Evolutionary conservation across 2,329 filamentous ascomycete genomes (phyloP), one percentile per base, ranked within the genome.

Genomic region (Xylaria sp.): DNA sequence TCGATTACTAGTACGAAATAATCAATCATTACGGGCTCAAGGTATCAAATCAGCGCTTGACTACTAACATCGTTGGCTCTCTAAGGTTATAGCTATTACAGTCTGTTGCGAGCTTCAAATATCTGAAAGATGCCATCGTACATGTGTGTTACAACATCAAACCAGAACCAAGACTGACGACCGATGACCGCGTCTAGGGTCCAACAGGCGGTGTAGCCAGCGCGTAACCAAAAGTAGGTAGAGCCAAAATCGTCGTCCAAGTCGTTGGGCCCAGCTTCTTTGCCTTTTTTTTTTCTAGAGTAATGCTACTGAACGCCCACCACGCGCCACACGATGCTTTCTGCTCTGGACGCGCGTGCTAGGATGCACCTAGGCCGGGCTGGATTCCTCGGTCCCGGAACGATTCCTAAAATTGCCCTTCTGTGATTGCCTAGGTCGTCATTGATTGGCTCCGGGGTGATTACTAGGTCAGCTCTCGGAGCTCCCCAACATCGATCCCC

Each of bases 401-500:
- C n/a, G 23, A 12, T 39, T 41, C 30, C 28, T 57, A 23, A 39
- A 45, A 60, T 61, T 64, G 34, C 63, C 63, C 34, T 55, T 70
- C 69, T 48, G 43, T 48, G 63, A 39, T 39, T 45, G 48, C 20
- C 30, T 56, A 48, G 46, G 48, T 23, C 43, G 4, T 39, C 46
- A 13, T 34, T 70, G 68, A 68, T 70, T 70, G 69, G 67, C 57
- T 60, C 32, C n/a, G 23, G 7, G 41, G 55, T 28, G 10, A 58
- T 25, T 20, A 6, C 28, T 34, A 48, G 58, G 56, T 63, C 65
- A 60, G 61, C 60, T 58, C 18, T 60, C 70, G 70, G 70, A 71
- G 8, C 34, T 71, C 67, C 70, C 70, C 69, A 67, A 70, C 43
- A 32, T 45, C 39, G 12, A 65, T 30, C 63, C 63, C 69, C 67